A percentile compares a stretch with the other conserved stretches of the same genome.
These are phyloP conservation scores for Alternaria brassicicola DNA, from an alignment of 2,329 filamentous ascomycete genomes.

Conservation along the genomic window DNA sequence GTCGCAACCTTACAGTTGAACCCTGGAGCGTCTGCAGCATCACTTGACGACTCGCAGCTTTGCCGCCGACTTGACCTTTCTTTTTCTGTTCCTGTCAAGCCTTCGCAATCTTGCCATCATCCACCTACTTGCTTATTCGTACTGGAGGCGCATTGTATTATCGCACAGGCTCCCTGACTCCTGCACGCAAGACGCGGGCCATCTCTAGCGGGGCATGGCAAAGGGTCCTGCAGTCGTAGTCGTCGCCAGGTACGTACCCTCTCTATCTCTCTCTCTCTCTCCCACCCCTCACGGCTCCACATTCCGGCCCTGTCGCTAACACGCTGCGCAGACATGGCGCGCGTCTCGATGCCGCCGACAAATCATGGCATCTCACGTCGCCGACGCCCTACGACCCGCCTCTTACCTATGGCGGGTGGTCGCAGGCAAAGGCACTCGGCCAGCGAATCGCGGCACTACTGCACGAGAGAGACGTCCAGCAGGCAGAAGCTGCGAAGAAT, in stretches of 20 bases:
- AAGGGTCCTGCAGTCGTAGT: constrained; percentile 57
- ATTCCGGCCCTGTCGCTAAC: constrained; percentile 20
- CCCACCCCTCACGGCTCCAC: constrained; percentile 2
- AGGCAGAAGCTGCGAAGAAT: constrained; percentile 46
- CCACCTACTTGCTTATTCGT: background rate
- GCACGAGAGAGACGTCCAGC: constrained; percentile 55
- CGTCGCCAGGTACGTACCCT: constrained; percentile 53
- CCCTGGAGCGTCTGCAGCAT: constrained; percentile 10
- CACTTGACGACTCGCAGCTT: constrained; percentile 7
- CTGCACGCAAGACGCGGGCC: constrained; percentile 22
- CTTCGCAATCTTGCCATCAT: background rate
- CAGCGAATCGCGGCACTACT: constrained; percentile 80
- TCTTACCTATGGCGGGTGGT: constrained; percentile 92
- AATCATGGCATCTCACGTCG: constrained; percentile 91
- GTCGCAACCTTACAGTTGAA: constrained; percentile 20
- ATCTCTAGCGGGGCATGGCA: constrained; percentile 44
- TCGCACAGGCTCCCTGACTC: constrained; percentile 12
- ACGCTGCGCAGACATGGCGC: constrained; percentile 74
- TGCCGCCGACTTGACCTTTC: background rate
- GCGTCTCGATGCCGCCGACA: constrained; percentile 91
- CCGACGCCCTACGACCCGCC: constrained; percentile 95
- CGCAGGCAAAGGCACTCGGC: constrained; percentile 81
- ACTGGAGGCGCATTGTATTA: constrained; percentile 8
- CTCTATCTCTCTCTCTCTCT: background rate
- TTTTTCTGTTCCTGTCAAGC: background rate